Conservation (phyloP, 2,329 filamentous ascomycete species). For the Lasiodiplodia theobromae region DNA sequence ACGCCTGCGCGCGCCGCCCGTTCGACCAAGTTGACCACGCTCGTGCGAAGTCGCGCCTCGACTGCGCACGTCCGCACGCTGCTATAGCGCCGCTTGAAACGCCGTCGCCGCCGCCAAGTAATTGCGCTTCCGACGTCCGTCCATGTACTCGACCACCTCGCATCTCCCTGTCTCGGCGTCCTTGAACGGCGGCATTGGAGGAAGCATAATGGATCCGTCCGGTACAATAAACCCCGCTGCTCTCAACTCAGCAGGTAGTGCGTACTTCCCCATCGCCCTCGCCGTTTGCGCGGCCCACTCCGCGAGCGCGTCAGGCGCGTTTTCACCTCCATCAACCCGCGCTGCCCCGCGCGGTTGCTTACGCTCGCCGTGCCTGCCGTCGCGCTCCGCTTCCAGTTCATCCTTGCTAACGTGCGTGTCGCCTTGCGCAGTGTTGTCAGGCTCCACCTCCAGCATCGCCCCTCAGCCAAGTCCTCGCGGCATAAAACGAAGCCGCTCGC, state of each 20-base stretch:
- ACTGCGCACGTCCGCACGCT: slow-evolving; percentile 22
- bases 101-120: slow-evolving; percentile 26
- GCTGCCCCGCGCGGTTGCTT: slow-evolving; percentile 5
- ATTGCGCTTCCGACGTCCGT: slow-evolving; percentile 26
- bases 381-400: neutral
- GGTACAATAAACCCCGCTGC: slow-evolving; percentile 52
- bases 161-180: slow-evolving; percentile 46
- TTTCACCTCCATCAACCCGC: neutral
- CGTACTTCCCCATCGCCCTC: slow-evolving; percentile 20
- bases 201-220: slow-evolving; percentile 49
- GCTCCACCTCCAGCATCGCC: slow-evolving; percentile 41
- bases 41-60: neutral
- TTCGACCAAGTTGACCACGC: slow-evolving; percentile 5
- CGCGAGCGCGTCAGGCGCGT: slow-evolving; percentile 27
- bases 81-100: slow-evolving; percentile 28
- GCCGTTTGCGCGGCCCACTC: slow-evolving; percentile 16
- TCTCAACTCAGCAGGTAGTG: slow-evolving; percentile 48
- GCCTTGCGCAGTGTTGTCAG: slow-evolving; percentile 40
- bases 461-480: slow-evolving; percentile 45
- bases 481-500: slow-evolving; percentile 51
- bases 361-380: slow-evolving; percentile 12
- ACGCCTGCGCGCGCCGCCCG: slow-evolving; percentile 13
- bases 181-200: slow-evolving; percentile 49
- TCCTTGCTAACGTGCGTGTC: slow-evolving; percentile 5
- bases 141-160: slow-evolving; percentile 49